These are phyloP conservation scores for Kazachstania taianensis DNA, from an alignment of 805 yeast species.

Conservation along the genomic window DNA sequence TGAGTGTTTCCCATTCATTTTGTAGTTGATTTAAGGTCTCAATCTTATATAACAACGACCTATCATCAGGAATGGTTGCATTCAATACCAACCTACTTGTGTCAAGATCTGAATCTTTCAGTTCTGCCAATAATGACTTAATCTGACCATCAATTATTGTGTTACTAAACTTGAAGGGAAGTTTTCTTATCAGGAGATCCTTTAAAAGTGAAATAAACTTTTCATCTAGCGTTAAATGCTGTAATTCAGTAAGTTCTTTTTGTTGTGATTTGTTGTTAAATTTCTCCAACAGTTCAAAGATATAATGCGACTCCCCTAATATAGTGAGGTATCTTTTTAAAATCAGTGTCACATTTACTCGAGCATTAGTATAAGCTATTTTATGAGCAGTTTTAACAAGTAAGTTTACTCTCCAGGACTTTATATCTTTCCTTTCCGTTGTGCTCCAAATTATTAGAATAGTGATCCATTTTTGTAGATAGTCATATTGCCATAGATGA, in stretches of 20 bases:
- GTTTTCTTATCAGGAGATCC: constrained; percentile 8
- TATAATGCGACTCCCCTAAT: constrained; percentile 8
- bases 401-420: constrained; percentile 21
- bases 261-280: constrained; percentile 12
- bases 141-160: constrained; percentile 3
- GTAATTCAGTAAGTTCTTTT: constrained; percentile 12
- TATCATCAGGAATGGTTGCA: constrained; percentile 4
- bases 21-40: constrained; percentile 11
- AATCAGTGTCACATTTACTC: constrained; percentile 14
- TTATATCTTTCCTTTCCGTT: constrained; percentile 20
- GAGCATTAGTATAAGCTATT: constrained; percentile 16
- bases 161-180: constrained; percentile 6
- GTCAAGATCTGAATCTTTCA: constrained; percentile 6
- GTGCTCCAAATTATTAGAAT: constrained; percentile 29
- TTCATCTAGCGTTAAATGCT: constrained; percentile 10
- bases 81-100: constrained; percentile 1
- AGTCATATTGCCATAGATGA: constrained; percentile 30
- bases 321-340: constrained; percentile 14
- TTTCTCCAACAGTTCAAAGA: constrained; percentile 7
- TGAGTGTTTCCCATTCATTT: constrained; percentile 12
- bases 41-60: constrained; percentile 8
- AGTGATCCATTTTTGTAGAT: constrained; percentile 27
- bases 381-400: constrained; percentile 17
- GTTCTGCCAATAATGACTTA: constrained; percentile 3
- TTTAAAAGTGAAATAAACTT: constrained; percentile 8